These are phyloP conservation scores for Porcisia deanei DNA, from an alignment of 208 protist genomes.

Conservation along the genomic window DNA sequence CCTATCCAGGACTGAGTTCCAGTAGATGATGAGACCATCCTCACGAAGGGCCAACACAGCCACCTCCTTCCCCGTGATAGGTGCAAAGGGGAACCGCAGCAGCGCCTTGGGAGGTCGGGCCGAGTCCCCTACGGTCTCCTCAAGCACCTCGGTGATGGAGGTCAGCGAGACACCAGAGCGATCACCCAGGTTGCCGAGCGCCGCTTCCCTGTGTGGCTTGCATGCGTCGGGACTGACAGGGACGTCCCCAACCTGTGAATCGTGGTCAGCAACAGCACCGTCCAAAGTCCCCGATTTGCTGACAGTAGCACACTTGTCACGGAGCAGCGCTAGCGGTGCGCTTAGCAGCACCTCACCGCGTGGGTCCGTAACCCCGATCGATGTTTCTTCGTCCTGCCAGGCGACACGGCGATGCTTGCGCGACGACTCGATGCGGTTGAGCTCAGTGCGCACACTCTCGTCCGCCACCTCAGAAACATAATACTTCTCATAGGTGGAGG, in stretches of 20 bases:
- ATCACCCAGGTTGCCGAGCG: neutral
- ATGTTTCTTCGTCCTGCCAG: constrained; percentile 18
- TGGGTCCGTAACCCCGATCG: constrained; percentile 34
- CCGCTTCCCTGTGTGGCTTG: neutral
- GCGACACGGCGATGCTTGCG: constrained; percentile 34
- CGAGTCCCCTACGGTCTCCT: neutral
- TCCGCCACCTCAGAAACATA: constrained; percentile 61
- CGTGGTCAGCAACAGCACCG: neutral
- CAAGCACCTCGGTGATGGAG: neutral
- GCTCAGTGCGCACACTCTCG: constrained; percentile 62
- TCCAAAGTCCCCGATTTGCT: neutral
- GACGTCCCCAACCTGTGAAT: neutral
- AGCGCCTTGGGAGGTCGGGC: constrained; percentile 13
- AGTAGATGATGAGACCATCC: constrained; percentile 78
- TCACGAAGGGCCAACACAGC: constrained; percentile 72
- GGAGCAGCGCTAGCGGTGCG: constrained; percentile 32
- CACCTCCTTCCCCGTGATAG: constrained; percentile 15
- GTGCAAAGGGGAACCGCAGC: constrained; percentile 35
- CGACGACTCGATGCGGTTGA: constrained; percentile 43
- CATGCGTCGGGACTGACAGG: neutral
- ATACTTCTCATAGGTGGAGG: constrained; percentile 63
- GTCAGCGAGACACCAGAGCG: neutral
- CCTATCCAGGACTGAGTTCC: constrained; percentile 64
- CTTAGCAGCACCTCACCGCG: constrained; percentile 53
- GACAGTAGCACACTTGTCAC: constrained; percentile 12